phyloP scores from a whole-genome alignment of 1,139 yeast genomes.

The Nadsonia commutata region DNA sequence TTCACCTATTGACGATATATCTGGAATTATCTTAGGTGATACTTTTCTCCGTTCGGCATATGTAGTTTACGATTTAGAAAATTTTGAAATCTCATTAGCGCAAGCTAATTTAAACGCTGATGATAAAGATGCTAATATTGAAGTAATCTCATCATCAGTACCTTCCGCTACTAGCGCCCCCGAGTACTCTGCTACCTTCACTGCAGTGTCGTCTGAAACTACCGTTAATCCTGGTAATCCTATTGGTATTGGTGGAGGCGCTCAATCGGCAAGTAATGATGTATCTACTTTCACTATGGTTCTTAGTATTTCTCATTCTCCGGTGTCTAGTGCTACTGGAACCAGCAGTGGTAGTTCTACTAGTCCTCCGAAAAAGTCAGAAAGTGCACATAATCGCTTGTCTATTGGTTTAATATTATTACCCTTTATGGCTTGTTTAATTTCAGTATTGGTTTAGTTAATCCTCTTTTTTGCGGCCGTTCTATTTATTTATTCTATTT shows the following conservation, averaged over 20 bases:
- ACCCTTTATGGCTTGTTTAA: too few species aligned
- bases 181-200: conserved; percentile 2
- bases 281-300: background rate
- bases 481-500: too few species aligned
- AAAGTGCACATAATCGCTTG: too few species aligned
- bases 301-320: too few species aligned
- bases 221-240: conserved; percentile 3
- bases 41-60: conserved; percentile 62
- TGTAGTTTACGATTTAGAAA: conserved; percentile 64
- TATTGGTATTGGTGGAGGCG: too few species aligned
- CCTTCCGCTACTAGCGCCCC: conserved; percentile 4
- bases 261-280: too few species aligned
- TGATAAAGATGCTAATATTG: conserved; percentile 14
- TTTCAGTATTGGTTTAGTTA: too few species aligned
- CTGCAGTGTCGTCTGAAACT: conserved; percentile 1
- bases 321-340: too few species aligned
- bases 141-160: background rate
- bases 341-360: too few species aligned
- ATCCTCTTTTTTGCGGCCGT: too few species aligned
- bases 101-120: conserved; percentile 28
- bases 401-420: too few species aligned
- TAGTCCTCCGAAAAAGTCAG: too few species aligned
- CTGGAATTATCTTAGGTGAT: conserved; percentile 47
- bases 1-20: conserved; percentile 14
- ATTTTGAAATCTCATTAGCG: conserved; percentile 50